phyloP scores from a whole-genome alignment of 768 basidiomycete genomes.

The Pulveroboletus sp. region DNA sequence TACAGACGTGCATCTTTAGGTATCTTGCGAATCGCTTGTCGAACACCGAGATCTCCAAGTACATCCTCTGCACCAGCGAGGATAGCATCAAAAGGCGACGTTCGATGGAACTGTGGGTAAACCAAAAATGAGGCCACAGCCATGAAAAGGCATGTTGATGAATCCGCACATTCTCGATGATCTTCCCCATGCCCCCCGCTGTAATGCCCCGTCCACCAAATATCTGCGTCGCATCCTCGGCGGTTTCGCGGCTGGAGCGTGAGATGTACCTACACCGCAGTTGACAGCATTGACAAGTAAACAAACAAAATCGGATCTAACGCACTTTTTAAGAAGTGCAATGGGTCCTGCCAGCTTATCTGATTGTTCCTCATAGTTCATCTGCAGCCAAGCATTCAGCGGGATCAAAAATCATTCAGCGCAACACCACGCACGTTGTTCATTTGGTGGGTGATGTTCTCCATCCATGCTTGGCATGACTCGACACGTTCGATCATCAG shows the following conservation, averaged over 20 bases:
- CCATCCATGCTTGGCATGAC: slow-evolving; percentile 83
- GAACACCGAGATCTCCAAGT: slow-evolving; percentile 68
- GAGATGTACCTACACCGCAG: slow-evolving; percentile 56
- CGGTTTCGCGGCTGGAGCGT: slow-evolving; percentile 47
- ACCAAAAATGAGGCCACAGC: background rate
- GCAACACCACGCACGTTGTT: slow-evolving; percentile 55
- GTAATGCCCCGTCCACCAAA: slow-evolving; percentile 92
- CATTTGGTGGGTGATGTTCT: slow-evolving; percentile 90
- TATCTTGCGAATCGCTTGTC: slow-evolving; percentile 72
- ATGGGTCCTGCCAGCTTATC: slow-evolving; percentile 86
- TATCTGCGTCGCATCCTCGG: slow-evolving; percentile 74
- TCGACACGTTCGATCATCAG: slow-evolving; percentile 90
- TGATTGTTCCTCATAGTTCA: slow-evolving; percentile 83
- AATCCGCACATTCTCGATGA: slow-evolving; percentile 70
- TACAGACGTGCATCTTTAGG: slow-evolving; percentile 48
- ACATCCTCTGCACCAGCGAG: slow-evolving; percentile 80
- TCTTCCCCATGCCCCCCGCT: slow-evolving; percentile 80
- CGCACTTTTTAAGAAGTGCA: slow-evolving; percentile 84
- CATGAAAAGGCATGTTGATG: no score
- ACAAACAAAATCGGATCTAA: slow-evolving; percentile 1
- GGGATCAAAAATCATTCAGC: background rate
- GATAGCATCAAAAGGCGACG: slow-evolving; percentile 81
- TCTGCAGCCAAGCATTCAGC: slow-evolving; percentile 42
- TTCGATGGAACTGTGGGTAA: slow-evolving; percentile 65
- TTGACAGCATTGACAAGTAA: slow-evolving; percentile 2